phyloP scores from a whole-genome alignment of 768 basidiomycete genomes.

The Tylopilus rubrobrunneus region DNA sequence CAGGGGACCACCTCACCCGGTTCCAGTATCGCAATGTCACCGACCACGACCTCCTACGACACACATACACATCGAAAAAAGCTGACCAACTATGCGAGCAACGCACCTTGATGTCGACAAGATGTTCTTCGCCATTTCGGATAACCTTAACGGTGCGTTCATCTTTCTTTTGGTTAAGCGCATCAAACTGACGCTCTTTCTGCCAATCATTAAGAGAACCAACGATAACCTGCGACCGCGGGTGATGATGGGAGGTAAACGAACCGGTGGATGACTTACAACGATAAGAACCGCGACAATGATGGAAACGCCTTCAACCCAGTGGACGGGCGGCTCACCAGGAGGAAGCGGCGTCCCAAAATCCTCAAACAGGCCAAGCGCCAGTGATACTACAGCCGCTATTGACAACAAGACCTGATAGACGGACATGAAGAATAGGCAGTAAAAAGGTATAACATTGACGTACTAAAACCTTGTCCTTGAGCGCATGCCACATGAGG shows the following conservation, averaged over 20 bases:
- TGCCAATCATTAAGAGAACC: conserved; percentile 98
- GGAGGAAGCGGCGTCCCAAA: conserved; percentile 66
- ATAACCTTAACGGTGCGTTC: conserved; percentile 87
- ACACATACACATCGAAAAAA: conserved; percentile 13
- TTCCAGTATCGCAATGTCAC: conserved; percentile 87
- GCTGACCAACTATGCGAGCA: not conserved
- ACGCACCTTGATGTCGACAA: conserved; percentile 77
- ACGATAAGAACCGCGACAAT: conserved; percentile 74
- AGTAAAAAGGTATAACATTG: not conserved
- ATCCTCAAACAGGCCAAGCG: conserved; percentile 91
- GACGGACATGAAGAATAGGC: conserved; percentile 5
- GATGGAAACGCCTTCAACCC: conserved; percentile 93
- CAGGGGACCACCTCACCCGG: conserved; percentile 96
- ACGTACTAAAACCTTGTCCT: conserved; percentile 86
- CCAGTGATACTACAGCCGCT: conserved; percentile 89
- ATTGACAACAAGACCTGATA: conserved; percentile 80
- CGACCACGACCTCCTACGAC: conserved; percentile 82
- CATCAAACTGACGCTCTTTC: conserved; percentile 94
- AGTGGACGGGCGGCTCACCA: conserved; percentile 78
- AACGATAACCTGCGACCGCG: conserved; percentile 62
- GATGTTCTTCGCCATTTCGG: conserved; percentile 61
- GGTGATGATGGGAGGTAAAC: not conserved
- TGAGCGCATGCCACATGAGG: conserved; percentile 82
- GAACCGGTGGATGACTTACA: conserved; percentile 38
- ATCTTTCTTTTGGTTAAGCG: conserved; percentile 91